A percentile compares a stretch with the other conserved stretches of the same genome.
phyloP scores from a whole-genome alignment of 306 rosid genomes.

The Mimosa bimucronata region DNA sequence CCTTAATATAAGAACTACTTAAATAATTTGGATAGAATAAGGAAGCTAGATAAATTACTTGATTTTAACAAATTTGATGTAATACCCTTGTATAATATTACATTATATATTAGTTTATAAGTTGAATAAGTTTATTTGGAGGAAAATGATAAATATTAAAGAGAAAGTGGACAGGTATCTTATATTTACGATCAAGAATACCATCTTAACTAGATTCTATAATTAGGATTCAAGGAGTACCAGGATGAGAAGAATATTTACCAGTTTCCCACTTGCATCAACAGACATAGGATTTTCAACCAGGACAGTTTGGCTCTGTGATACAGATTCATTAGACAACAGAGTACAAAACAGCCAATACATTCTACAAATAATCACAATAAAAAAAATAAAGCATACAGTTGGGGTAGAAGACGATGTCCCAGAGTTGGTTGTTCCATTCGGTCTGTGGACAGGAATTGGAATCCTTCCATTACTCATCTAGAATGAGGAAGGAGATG shows the following conservation, averaged over 20 bases:
- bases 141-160: too few species aligned
- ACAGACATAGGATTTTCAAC: conserved; percentile 98
- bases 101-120: too few species aligned
- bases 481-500: conserved; percentile 45
- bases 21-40: too few species aligned
- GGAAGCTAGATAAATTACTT: too few species aligned
- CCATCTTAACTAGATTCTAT: too few species aligned
- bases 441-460: conserved; percentile 76
- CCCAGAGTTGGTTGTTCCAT: conserved; percentile 69
- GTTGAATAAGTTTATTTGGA: too few species aligned
- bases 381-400: conserved; percentile 49
- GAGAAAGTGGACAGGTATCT: too few species aligned
- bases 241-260: conserved; percentile 36
- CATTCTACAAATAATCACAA: conserved; percentile 17
- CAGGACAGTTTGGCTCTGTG: conserved; percentile 82
- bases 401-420: conserved; percentile 73
- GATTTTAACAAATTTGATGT: too few species aligned
- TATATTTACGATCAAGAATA: too few species aligned
- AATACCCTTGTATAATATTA: too few species aligned
- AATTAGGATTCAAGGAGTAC: too few species aligned
- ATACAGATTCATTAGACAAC: conserved; percentile 7
- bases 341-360: conserved; percentile 16
- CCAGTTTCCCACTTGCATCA: conserved; percentile 96
- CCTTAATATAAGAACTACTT: too few species aligned
- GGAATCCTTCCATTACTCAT: conserved; percentile 74